Base-by-base conservation (phyloP, 805 yeast genomes). In the Lipomyces mesembrius region DNA sequence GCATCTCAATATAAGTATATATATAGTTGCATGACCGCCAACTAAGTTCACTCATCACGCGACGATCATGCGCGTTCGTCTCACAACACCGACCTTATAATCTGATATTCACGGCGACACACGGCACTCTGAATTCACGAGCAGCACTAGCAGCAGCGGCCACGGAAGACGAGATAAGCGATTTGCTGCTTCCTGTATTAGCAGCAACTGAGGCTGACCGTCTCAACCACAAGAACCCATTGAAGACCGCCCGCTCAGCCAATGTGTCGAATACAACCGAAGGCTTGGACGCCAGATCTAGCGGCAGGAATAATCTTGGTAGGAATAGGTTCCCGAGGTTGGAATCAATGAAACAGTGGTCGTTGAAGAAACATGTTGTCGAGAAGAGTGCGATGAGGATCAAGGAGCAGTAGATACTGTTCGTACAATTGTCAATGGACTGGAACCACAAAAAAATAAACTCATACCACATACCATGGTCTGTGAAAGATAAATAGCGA, bases 381-480 rank as follows among this genome's bases (percentile, higher is more conserved):
- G 70, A 57, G 53, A 69, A 64, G 7, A 70, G 60, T 2, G 65
- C 65, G 35, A 67, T 39, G n/a, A 71, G 59, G 43, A 71, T 63
- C 20, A 71, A 25, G 12, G 74, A 68, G 57, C 74, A 71, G 57
- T 71, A 71, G 22, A 69, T 53, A 32, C 71, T 68, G 32, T 37
- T 32, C 20, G 8, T 12, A 20, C n/a, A 11, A 17, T 43, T 5
- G 49, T 43, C 22, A 43, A 43, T 17, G 49, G 17, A 37, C 43
- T 37, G 17, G 25, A 12, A 0, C 43, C 49, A 3, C 20, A 43
- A 17, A n/a, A 3, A 9, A 43, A 12, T 43, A 22, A 58, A 35
- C 9, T 27, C 49, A 14, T 37, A 46, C 11, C 22, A 22, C 66
- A 29, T 63, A 68, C 71, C 71, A 68, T 32, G 71, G 71, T 20